Percentiles rank a stretch among this genome's conserved stretches.
These are phyloP conservation scores for Corymbia calophylla DNA, from an alignment of 441 rosid species.

Conservation along the genomic window DNA sequence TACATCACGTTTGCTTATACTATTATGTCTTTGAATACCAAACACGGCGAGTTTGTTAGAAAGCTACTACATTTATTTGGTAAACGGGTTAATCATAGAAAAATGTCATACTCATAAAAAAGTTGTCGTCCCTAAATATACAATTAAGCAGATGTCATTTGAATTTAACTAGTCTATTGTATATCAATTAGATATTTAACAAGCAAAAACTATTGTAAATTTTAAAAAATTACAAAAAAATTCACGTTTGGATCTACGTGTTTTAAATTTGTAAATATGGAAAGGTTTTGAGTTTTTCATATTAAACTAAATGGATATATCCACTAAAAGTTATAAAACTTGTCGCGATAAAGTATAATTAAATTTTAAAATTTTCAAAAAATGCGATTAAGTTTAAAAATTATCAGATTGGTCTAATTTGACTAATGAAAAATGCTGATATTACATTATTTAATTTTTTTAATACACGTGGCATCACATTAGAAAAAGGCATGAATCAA, in stretches of 20 bases:
- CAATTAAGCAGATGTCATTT: background rate
- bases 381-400: background rate
- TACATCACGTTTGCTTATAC: background rate
- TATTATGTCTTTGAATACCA: background rate
- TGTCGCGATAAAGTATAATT: rapidly evolving
- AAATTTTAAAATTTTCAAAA: rapidly evolving
- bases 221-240: background rate
- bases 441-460: background rate
- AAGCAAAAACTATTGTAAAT: background rate
- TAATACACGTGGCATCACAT: too few species aligned
- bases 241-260: rapidly evolving
- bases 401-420: rapidly evolving
- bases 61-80: background rate
- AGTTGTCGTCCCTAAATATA: background rate
- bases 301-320: background rate
- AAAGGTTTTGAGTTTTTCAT: background rate
- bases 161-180: background rate
- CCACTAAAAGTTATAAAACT: rapidly evolving
- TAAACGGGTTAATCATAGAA: background rate
- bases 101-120: background rate
- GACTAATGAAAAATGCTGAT: rapidly evolving
- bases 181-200: background rate
- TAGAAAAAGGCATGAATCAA: too few species aligned
- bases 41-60: background rate
- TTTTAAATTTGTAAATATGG: background rate